Base-by-base conservation (phyloP, 2,329 filamentous ascomycete genomes). In the Hypocreales sp. region DNA sequence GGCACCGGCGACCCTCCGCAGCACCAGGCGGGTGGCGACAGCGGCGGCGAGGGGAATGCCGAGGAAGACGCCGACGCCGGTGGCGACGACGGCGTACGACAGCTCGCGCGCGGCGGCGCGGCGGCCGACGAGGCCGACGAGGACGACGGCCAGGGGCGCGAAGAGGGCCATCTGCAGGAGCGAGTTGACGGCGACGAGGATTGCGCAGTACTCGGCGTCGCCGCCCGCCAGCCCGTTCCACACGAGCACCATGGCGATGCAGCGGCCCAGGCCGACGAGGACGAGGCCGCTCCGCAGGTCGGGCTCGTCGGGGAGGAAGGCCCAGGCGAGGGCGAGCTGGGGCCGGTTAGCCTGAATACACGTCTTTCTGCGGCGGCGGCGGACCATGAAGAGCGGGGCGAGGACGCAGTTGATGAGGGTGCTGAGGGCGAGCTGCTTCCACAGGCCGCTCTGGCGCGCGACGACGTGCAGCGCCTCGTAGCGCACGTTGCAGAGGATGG, bases 231-330 rank as follows among this genome's bases (percentile, higher is more conserved):
- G 47, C 5, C 46, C 44, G 21, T 54, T 90, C 83, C 81, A 92
- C 33, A 92, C 78, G 4, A 67, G 39, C 2, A 66, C 81, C 83
- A 92, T 92, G 18, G 82, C 83, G 35, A 92, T 92, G 40, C 84
- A 93, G 28, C 84, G 60, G 5, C 79, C 84, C 2, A 93, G 57
- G 0, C 84, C 83, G 0, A 93, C 83, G 5, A 92, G 67, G 20
- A 90, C 81, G 3, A 90, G 56, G 0, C 81, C 82, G 22, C 71
- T 64, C 2, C 71, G 60, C 8, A 77, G 57, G 5, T 55, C 62
- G 7, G 48, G 47, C 34, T 70, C 55, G 36, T 76, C 71, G 0
- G 70, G 72, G 5, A 77, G 56, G 27, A 73, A 74, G 0, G 71
- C 71, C 71, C 78, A 84, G 0, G 78, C 67, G 1, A 84, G 56